Conservation (phyloP, 2,329 filamentous ascomycete species). For the Fonsecaea erecta region DNA sequence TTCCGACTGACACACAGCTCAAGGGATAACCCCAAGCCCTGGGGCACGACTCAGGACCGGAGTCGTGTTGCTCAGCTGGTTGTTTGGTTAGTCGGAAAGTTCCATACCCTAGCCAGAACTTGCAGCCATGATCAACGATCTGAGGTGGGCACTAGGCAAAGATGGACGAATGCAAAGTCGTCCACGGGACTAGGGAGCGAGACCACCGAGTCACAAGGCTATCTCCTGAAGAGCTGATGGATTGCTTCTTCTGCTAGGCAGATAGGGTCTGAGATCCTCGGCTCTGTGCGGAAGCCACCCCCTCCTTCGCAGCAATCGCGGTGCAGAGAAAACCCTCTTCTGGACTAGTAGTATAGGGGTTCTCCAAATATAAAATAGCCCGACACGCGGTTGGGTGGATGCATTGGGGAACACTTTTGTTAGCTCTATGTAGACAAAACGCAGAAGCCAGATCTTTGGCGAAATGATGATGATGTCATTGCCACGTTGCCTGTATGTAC, state of each 20-base stretch:
- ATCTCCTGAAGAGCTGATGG: background rate
- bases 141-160: background rate
- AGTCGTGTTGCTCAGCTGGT: background rate
- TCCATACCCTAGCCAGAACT: background rate
- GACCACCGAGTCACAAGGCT: background rate
- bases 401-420: too few species aligned
- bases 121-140: background rate
- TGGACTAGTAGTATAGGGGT: background rate
- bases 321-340: background rate
- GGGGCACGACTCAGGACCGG: background rate
- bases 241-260: too few species aligned
- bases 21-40: too few species aligned
- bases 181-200: background rate
- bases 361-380: background rate
- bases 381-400: background rate
- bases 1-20: too few species aligned
- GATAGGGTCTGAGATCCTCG: background rate
- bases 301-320: background rate
- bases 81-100: background rate
- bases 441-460: background rate
- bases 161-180: background rate
- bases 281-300: background rate
- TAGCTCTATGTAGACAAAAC: too few species aligned
- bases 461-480: constrained; percentile 19
- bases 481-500: background rate